Evolutionary conservation across 129 eudicot genomes (phyloP).

Genomic region (Pulicaria dysenterica): DNA sequence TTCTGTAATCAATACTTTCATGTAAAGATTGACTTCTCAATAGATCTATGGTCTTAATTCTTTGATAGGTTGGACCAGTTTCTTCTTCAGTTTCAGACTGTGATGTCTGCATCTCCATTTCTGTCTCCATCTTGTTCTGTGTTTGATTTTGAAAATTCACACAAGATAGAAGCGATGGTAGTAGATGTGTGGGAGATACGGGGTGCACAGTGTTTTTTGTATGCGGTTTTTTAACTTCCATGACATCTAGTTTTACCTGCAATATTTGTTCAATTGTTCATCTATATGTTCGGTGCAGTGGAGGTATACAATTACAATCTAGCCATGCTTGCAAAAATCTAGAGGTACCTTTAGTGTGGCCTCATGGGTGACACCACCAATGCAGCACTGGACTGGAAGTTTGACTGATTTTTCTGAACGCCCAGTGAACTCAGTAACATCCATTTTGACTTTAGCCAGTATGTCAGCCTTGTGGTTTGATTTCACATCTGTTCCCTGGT

Average conservation of each 20-base stretch:
- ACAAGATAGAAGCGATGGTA: conserved; percentile 47
- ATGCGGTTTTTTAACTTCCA: conserved; percentile 35
- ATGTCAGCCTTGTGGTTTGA: conserved; percentile 36
- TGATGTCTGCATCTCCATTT: conserved; percentile 27
- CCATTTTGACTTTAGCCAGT: conserved; percentile 40
- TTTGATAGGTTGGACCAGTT: conserved; percentile 39
- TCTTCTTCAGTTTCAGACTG: conserved; percentile 48
- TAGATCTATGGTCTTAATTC: conserved; percentile 35
- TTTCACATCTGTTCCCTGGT: conserved; percentile 48
- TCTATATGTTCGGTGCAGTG: conserved; percentile 1
- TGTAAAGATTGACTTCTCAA: conserved; percentile 32
- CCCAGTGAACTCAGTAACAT: conserved; percentile 36
- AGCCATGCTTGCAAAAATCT: conserved; percentile 15
- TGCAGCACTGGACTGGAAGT: conserved; percentile 48
- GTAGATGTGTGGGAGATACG: conserved; percentile 51
- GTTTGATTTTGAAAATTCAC: conserved; percentile 41
- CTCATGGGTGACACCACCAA: conserved; percentile 37
- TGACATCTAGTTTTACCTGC: conserved; percentile 50
- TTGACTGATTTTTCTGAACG: conserved; percentile 38
- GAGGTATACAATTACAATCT: conserved; percentile 1
- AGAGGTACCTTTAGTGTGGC: conserved; percentile 44
- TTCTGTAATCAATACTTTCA: conserved; percentile 28
- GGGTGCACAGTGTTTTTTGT: conserved; percentile 53
- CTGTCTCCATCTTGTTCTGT: conserved; percentile 31
- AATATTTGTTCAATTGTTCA: conserved; percentile 28